Base-by-base conservation (phyloP, 2,329 filamentous ascomycete species). In the Orbilia blumenaviensis region DNA sequence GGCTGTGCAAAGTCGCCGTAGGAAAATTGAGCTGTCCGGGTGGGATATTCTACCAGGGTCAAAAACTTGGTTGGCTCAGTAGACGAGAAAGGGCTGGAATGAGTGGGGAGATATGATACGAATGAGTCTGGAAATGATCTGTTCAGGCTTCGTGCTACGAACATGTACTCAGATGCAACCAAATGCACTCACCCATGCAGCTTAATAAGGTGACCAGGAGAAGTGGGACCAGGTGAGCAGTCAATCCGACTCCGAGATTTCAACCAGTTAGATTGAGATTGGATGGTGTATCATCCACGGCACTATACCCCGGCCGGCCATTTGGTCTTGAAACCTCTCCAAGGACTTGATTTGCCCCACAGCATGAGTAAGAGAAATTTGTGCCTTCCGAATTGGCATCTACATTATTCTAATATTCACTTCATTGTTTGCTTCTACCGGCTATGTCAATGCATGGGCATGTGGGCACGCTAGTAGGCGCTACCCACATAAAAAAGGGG, bases 41-140 rank as follows among this genome's bases (percentile, higher is more conserved):
- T 38, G 10, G 38, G 25, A 23, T 38, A 38, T 56, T 25, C 29
- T 38, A 2, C 52, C 29, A 25, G 52, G 32, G 52, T 12, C 16
- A 18, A 38, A 56, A 56, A 21, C 32, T 56, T 56, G 52, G 52
- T 56, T 56, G 32, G 38, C 38, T 56, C 32, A 25, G 12, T 25
- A 56, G 52, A 56, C 32, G 32, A 56, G 32, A 38, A 3, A 18
- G 21, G 23, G 38, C 10, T 18, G 14, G 23, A 29, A 44, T 44
- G 23, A 14, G 36, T 32, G 36, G 36, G 23, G 36, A 60, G 56
- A 42, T 46, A 44, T 46, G 25, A 44, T 61, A 48, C 60, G 41
- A 50, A 21, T 63, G 10, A 63, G 42, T 63, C 25, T 34, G 60
- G 60, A 63, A 63, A 34, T 63, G 60, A 63, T 63, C 60, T 32